These are phyloP conservation scores for Quercus variabilis DNA, from an alignment of 306 rosid genomes.

Conservation along the genomic window DNA sequence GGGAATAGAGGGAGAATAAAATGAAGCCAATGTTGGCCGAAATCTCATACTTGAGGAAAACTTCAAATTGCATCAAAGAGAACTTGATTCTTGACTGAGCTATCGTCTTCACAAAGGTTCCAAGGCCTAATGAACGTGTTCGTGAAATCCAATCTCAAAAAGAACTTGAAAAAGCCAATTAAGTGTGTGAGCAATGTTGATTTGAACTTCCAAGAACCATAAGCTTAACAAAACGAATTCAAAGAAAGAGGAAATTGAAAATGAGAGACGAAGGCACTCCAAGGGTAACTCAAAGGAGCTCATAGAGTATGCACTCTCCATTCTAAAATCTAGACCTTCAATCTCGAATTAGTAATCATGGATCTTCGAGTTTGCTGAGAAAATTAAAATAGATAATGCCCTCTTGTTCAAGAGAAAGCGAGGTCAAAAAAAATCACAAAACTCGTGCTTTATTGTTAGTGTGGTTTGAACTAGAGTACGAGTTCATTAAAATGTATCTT, in stretches of 20 bases:
- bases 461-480: too few species aligned
- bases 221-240: conserved; percentile 43
- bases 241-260: conserved; percentile 50
- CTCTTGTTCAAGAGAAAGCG: too few species aligned
- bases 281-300: conserved; percentile 79
- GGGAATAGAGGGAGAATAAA: conserved; percentile 36
- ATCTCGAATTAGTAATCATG: too few species aligned
- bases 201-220: conserved; percentile 28
- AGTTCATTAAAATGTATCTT: too few species aligned
- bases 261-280: conserved; percentile 56
- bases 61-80: conserved; percentile 27
- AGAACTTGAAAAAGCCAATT: conserved; percentile 47
- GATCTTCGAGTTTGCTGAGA: too few species aligned
- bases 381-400: too few species aligned
- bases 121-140: conserved; percentile 56
- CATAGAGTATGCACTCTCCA: conserved; percentile 38
- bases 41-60: conserved; percentile 59
- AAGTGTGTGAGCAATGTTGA: conserved; percentile 16
- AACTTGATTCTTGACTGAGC: conserved; percentile 34
- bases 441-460: too few species aligned
- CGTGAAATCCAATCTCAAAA: conserved; percentile 48
- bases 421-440: too few species aligned
- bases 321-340: conserved; percentile 64
- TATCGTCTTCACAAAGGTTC: conserved; percentile 63
- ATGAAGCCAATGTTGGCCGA: conserved; percentile 55